These are phyloP conservation scores for Leucocoprinus birnbaumii DNA, from an alignment of 768 basidiomycete species.

Conservation along the genomic window DNA sequence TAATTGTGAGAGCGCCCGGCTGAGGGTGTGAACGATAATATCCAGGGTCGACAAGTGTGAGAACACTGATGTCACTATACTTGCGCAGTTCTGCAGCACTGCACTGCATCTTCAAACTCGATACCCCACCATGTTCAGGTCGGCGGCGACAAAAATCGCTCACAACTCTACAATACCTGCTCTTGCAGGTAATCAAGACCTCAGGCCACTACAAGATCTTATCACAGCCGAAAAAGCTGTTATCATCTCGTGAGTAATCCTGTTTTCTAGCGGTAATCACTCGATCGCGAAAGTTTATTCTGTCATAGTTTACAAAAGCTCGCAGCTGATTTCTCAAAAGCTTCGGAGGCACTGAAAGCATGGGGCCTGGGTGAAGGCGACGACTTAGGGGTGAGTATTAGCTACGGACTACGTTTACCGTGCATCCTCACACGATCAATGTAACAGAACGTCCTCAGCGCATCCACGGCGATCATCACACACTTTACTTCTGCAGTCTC, in stretches of 20 bases:
- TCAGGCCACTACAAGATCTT: constrained; percentile 81
- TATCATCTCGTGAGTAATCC: constrained; percentile 51
- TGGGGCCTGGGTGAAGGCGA: constrained; percentile 86
- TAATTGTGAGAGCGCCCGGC: too few relatives aligned
- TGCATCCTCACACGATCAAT: constrained; percentile 4
- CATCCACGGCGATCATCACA: constrained; percentile 62
- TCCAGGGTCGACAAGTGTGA: too few relatives aligned
- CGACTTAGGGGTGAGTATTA: constrained; percentile 72
- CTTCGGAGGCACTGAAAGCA: constrained; percentile 65
- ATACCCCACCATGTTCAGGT: constrained; percentile 60
- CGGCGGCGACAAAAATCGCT: constrained; percentile 78
- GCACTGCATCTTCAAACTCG: too few relatives aligned
- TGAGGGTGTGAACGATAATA: too few relatives aligned
- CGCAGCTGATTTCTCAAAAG: constrained; percentile 60
- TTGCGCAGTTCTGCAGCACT: too few relatives aligned
- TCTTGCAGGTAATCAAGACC: constrained; percentile 68
- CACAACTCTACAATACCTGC: constrained; percentile 84
- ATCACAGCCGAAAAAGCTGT: constrained; percentile 88
- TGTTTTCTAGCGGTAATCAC: background rate
- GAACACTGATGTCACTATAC: too few relatives aligned
- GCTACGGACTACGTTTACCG: constrained; percentile 20
- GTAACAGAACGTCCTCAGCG: constrained; percentile 67
- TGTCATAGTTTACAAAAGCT: constrained; percentile 57
- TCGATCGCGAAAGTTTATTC: background rate
- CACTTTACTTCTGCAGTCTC: constrained; percentile 67